Conservation (phyloP, 2,329 filamentous ascomycete species). For the Penicillium brasilianum region DNA sequence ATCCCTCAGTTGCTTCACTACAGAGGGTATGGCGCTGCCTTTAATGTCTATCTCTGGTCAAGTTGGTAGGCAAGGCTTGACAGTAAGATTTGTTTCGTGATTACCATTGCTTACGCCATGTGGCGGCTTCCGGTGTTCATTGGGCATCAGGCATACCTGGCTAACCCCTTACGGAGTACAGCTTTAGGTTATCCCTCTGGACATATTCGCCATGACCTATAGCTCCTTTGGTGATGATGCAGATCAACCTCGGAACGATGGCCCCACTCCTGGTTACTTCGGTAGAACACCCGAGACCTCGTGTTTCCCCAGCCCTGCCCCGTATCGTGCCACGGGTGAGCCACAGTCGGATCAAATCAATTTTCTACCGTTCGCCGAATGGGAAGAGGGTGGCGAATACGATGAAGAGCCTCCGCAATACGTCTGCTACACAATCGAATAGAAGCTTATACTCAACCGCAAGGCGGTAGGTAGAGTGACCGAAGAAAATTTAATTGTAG, state of each 20-base stretch:
- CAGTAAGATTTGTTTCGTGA: conserved; percentile 22
- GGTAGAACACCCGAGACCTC: too few species aligned
- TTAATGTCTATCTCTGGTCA: conserved; percentile 13
- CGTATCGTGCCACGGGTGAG: conserved; percentile 18
- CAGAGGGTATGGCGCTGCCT: too few species aligned
- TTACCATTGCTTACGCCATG: not conserved
- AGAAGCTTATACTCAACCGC: conserved; percentile 34
- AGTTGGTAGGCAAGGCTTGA: conserved; percentile 15
- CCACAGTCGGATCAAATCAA: conserved; percentile 14
- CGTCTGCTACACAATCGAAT: conserved; percentile 33
- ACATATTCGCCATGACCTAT: too few species aligned
- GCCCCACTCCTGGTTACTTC: too few species aligned
- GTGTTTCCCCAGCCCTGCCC: not conserved
- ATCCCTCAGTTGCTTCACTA: too few species aligned
- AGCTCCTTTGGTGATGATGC: too few species aligned
- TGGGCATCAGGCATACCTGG: too few species aligned
- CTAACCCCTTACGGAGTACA: too few species aligned
- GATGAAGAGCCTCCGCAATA: too few species aligned
- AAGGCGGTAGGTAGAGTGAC: conserved; percentile 30
- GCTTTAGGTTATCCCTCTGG: too few species aligned
- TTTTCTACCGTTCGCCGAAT: conserved; percentile 24
- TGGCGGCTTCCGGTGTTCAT: too few species aligned
- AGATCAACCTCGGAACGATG: too few species aligned
- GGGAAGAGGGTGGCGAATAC: conserved; percentile 24
- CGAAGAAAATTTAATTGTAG: conserved; percentile 32